Percentiles rank a stretch among this genome's conserved stretches.
These are phyloP conservation scores for Orbilia brochopaga DNA, from an alignment of 2,329 filamentous ascomycete species.

Conservation along the genomic window DNA sequence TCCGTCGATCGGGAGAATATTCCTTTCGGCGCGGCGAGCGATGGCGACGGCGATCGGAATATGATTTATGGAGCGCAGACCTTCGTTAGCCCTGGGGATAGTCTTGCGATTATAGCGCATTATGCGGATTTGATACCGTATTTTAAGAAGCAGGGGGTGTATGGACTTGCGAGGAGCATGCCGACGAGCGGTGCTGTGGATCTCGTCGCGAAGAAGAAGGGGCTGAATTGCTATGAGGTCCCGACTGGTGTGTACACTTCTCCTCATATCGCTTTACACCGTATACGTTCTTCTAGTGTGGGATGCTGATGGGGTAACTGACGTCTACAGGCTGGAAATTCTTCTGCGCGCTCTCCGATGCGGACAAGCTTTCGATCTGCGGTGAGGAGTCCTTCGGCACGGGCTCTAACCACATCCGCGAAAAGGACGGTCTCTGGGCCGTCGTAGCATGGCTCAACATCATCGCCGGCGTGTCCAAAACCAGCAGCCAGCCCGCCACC, in stretches of 20 bases:
- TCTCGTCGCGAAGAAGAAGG: conserved; percentile 92
- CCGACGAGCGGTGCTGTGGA: conserved; percentile 95
- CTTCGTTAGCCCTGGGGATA: conserved; percentile 97
- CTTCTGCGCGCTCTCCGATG: conserved; percentile 95
- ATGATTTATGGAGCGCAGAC: conserved; percentile 99
- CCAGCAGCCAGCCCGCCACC: conserved; percentile 73
- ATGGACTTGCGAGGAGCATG: conserved; percentile 95
- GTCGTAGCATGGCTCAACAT: conserved; percentile 98
- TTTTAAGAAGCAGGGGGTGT: conserved; percentile 96
- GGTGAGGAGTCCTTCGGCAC: conserved; percentile 98
- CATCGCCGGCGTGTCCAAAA: conserved; percentile 83
- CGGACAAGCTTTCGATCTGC: conserved; percentile 95
- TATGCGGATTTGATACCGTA: conserved; percentile 95
- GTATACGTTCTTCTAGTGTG: conserved; percentile 5
- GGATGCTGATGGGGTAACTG: background rate
- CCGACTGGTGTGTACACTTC: conserved; percentile 66
- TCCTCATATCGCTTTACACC: background rate
- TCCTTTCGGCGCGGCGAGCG: conserved; percentile 94
- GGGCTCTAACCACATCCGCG: conserved; percentile 96
- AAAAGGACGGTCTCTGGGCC: conserved; percentile 98
- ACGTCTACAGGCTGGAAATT: conserved; percentile 85
- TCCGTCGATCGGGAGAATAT: conserved; percentile 88
- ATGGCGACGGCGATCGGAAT: conserved; percentile 97
- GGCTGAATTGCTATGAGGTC: conserved; percentile 90
- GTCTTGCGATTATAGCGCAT: conserved; percentile 96